These are phyloP conservation scores for Cicer yamashitae DNA, from an alignment of 306 rosid genomes.

Conservation along the genomic window DNA sequence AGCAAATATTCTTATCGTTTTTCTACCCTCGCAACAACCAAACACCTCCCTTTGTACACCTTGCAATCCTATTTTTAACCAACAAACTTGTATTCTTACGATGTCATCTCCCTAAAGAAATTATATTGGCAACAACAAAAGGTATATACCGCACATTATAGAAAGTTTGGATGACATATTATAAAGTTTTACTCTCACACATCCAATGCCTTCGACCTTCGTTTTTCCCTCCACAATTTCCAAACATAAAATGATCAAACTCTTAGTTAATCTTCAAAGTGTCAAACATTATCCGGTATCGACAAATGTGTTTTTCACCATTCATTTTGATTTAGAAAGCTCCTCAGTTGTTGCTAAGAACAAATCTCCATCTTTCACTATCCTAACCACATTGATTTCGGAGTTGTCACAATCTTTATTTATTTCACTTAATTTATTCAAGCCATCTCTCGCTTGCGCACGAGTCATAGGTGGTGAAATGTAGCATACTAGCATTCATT, in stretches of 20 bases:
- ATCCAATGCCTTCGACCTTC: not conserved
- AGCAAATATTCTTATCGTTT: not conserved
- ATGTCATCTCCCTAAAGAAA: not conserved
- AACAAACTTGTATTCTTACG: not conserved
- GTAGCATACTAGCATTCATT: no score
- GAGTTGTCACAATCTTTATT: not conserved
- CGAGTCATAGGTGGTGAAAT: no score
- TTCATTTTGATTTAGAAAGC: not conserved
- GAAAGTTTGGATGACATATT: not conserved
- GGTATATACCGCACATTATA: no score
- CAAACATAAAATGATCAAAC: not conserved
- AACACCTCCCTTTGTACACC: not conserved
- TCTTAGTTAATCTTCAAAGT: not conserved
- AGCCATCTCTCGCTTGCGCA: no score
- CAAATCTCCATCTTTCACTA: no score
- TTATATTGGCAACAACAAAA: no score
- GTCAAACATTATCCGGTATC: not conserved
- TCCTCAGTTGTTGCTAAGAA: not conserved
- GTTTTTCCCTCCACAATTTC: not conserved
- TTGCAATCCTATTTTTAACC: not conserved
- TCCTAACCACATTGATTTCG: not conserved
- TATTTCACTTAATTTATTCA: no score
- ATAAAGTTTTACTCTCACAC: not conserved
- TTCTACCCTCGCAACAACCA: not conserved
- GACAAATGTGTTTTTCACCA: not conserved